Evolutionary conservation across 371 early-diverging fungal species (phyloP), one percentile per base, ranked within the genome.

Genomic region (Smittium culicis): DNA sequence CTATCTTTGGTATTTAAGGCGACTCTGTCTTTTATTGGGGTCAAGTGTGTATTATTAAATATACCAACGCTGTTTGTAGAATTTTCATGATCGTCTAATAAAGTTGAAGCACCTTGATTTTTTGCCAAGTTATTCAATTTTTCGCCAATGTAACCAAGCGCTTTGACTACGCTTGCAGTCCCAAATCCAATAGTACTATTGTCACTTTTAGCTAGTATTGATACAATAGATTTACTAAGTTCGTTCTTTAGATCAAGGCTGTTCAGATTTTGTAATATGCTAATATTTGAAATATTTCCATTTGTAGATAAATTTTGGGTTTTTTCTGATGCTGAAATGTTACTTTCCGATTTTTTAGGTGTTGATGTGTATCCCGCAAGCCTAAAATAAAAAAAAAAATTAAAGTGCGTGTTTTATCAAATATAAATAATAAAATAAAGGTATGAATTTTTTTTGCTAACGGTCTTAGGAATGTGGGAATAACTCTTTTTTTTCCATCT

Each of bases 381-480:
- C 35, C 61, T 34, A 45, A 35, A 34, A 65, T n/a, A n/a, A n/a
- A n/a, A n/a, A n/a, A n/a, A n/a, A n/a, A n/a, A n/a, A n/a, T n/a
- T n/a, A n/a, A n/a, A n/a, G n/a, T n/a, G n/a, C n/a, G n/a, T n/a
- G n/a, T n/a, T n/a, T n/a, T n/a, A n/a, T n/a, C n/a, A n/a, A n/a
- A n/a, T n/a, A n/a, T n/a, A n/a, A n/a, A n/a, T n/a, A n/a, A n/a
- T n/a, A n/a, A n/a, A n/a, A n/a, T n/a, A n/a, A n/a, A n/a, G n/a
- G n/a, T n/a, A n/a, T n/a, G n/a, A n/a, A n/a, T n/a, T n/a, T n/a
- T n/a, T n/a, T n/a, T 59, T 34, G 68, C 74, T 27, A 72, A 67
- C 11, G 76, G 69, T 33, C 76, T 67, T 0, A 76, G 67, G 70
- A 76, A 76, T 69, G 73, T 24, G 1, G 76, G 76, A 0, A 75